Conservation (phyloP, 1,284 basidiomycete genomes). For the Cryptococcus neoformans region DNA sequence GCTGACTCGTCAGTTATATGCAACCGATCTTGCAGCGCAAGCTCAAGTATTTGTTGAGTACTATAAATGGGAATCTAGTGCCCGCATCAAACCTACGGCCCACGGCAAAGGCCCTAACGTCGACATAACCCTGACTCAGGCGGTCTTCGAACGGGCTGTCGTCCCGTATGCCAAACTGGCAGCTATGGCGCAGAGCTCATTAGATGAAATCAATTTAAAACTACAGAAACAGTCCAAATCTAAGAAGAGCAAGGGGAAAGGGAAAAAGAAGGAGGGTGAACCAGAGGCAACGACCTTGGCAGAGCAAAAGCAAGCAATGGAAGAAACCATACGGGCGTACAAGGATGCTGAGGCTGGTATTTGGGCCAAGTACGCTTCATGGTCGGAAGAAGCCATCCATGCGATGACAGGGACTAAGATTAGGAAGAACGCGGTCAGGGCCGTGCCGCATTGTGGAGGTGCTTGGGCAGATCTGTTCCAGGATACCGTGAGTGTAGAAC, state of each 20-base stretch:
- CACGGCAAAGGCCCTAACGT: constrained; percentile 16
- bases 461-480: constrained; percentile 24
- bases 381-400: constrained; percentile 15
- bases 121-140: constrained; percentile 60
- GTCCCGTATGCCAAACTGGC: constrained; percentile 62
- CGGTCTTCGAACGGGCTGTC: constrained; percentile 56
- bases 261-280: constrained; percentile 12
- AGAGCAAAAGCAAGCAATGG: constrained; percentile 9
- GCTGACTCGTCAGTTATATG: not conserved
- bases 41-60: constrained; percentile 29
- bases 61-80: constrained; percentile 44
- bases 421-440: constrained; percentile 23
- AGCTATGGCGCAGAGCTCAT: constrained; percentile 40
- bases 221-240: not conserved
- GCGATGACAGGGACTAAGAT: not conserved
- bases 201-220: not conserved
- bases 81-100: constrained; percentile 56
- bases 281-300: constrained; percentile 54
- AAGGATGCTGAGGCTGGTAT: constrained; percentile 39
- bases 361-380: constrained; percentile 38
- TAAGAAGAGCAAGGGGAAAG: constrained; percentile 54
- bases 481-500: constrained; percentile 13
- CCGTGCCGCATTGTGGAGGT: constrained; percentile 36
- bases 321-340: constrained; percentile 27
- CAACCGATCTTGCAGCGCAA: constrained; percentile 15